phyloP scores from a whole-genome alignment of 2,329 filamentous ascomycete species.

The Xylaria sp. region DNA sequence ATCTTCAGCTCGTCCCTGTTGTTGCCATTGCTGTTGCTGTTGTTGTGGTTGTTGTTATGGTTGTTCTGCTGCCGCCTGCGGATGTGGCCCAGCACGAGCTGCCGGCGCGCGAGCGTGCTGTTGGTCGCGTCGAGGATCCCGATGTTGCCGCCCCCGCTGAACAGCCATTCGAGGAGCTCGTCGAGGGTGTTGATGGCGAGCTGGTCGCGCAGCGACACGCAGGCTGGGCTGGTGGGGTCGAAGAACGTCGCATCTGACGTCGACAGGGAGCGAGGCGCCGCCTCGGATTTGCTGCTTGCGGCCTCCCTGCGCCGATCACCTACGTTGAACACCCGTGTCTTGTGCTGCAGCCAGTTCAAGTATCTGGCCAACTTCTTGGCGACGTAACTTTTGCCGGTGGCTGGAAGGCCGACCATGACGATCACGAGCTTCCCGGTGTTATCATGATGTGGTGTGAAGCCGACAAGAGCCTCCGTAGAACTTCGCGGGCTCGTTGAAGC shows the following conservation, averaged over 20 bases:
- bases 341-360: conserved; percentile 33
- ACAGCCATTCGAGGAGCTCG: conserved; percentile 27
- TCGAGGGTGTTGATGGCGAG: conserved; percentile 33
- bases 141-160: conserved; percentile 25
- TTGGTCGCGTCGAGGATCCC: conserved; percentile 35
- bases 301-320: conserved; percentile 30
- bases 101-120: conserved; percentile 28
- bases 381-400: conserved; percentile 33
- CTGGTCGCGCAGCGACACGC: conserved; percentile 31
- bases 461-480: conserved; percentile 30
- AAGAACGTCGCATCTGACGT: conserved; percentile 27
- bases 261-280: conserved; percentile 13
- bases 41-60: no score
- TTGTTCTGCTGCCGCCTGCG: no score
- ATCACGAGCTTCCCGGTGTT: conserved; percentile 29
- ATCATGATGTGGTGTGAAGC: conserved; percentile 25
- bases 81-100: conserved; percentile 29
- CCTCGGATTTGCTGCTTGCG: conserved; percentile 9
- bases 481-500: conserved; percentile 13
- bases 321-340: conserved; percentile 29
- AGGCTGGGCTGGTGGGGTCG: conserved; percentile 28
- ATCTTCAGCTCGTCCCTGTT: conserved; percentile 14
- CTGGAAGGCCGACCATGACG: conserved; percentile 34
- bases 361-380: conserved; percentile 33
- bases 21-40: no score